Evolutionary conservation across 495 filamentous ascomycete species (phyloP), one percentile per base, ranked within the genome.

Genomic region (Podospora pseudoanserina): DNA sequence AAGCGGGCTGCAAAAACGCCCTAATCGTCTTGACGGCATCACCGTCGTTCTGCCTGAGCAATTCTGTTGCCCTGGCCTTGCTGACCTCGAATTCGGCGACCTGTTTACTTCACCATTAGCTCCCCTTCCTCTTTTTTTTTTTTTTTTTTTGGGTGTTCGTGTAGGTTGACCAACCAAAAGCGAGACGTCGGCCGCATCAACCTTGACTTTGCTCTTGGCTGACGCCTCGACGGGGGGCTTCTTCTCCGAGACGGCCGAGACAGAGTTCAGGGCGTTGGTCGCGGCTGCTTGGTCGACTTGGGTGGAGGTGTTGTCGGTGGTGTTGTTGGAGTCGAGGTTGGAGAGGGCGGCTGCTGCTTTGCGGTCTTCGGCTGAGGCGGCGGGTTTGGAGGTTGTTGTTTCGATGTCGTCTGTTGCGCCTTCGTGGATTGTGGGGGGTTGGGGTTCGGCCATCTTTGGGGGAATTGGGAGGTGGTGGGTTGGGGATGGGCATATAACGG

Each of bases 271-370:
- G 15, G 94, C 94, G 76, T 92, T 90, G 53, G 86, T 88, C 26
- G 97, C 83, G 28, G 93, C 94, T 70, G 95, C 93, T 64, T 91
- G 86, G 71, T 96, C 91, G 70, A 91, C 87, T 39, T 89, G 87
- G 69, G 85, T 84, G 6, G 72, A 67, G 26, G 80, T 69, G n/a
- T 81, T 80, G 6, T 86, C 82, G 64, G 90, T 90, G 66, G 88
- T 88, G 68, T 79, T 80, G 44, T 75, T 79, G 28, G 39, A 49
- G 71, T 94, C 89, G 65, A 97, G 89, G 65, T 88, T 87, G 69
- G 87, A 88, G 72, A 96, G 88, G 19, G 94, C 93, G 28, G 91
- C 92, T 66, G 92, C 92, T 23, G 94, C 91, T 80, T 95, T 96
- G 78, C 92, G 91, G 81, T 95, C 93, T 79, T 96, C 92, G 69